Base-by-base conservation (phyloP, 306 rosid genomes). In the Amphicarpaea edgeworthii region DNA sequence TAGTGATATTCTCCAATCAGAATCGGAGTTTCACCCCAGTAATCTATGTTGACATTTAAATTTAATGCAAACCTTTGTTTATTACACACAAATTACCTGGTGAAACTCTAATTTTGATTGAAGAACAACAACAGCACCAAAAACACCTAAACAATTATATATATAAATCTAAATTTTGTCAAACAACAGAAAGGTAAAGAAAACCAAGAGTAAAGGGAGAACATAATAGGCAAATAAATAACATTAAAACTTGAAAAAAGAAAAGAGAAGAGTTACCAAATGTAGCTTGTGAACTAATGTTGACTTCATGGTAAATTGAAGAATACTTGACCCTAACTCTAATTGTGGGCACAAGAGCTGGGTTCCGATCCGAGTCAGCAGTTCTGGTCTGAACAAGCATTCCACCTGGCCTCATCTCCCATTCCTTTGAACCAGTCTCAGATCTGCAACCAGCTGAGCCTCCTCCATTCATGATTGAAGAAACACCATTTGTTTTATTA, bases 341-440 rank as follows among this genome's bases (percentile, higher is more conserved):
- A 68, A 95, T 83, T 14, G 85, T 86, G 37, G 97, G 97, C 50
- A 89, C 84, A 12, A 84, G 86, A 7, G 72, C 90, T 2, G 92
- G 70, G 86, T 82, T 88, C 53, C 77, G 89, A 85, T 92, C 96
- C 21, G 96, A 81, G 57, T 76, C 88, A n/a, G 81, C 41, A 24
- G 58, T 79, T 78, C 99, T 85, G 62, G 72, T 90, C 91, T 95
- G 99, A 42, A 95, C 99, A 68, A 95, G 70, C 99, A 95, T 95
- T 82, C 99, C 99, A 54, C 99, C 99, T 0, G 99, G 99, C 57
- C 99, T 73, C 71, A 90, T 78, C 89, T 95, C 99, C 97, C 99
- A 95, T 28, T 90, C 98, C 53, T 41, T 77, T 10, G 87, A 68
- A 60, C 84, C 88, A 0, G 85, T n/a, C 80, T 88, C 98, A 49